Base-by-base conservation (phyloP, 1,139 yeast species). In the Wickerhamomyces sp. region DNA sequence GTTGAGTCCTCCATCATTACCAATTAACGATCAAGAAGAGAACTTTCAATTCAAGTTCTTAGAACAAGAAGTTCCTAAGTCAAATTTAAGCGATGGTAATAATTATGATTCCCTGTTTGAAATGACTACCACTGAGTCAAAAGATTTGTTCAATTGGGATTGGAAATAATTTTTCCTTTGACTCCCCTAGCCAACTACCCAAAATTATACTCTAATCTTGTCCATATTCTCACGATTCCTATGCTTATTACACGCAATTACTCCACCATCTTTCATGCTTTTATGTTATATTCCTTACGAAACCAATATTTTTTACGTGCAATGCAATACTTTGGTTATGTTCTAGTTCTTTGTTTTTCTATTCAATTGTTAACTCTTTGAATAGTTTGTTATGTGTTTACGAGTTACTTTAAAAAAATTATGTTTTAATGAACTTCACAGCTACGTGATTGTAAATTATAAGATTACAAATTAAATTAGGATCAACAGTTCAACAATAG, bases 11-110 rank as follows among this genome's bases (percentile, higher is more conserved):
- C 51, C 52, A 5, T 39, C 48, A 1, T 10, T 45, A 10, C 41
- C 46, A 10, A 25, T 24, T 27, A 24, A 32, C 5, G 41, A 38
- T 18, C 18, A 31, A n/a, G 40, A 37, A 34, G 37, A 44, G 16
- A 47, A 44, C 24, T 45, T 50, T 22, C 54, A 51, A 28, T 52
- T 52, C 37, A 44, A 45, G 34, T 52, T 52, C 35, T 28, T 52
- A 18, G 49, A 51, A 26, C 45, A 43, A 35, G 49, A 51, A 26
- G 35, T 36, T 13, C 13, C 22, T 10, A 16, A 29, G 33, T 40
- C 33, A 19, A 39, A 32, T 17, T 43, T 33, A 17, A 36, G 25
- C 16, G 7, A 42, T 17, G 45, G 33, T 17, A 37, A 24, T 16
- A 16, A 43, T 18, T 41, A 42, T 9, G 47, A 46, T 19, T 35